Base-by-base conservation (phyloP, 495 filamentous ascomycete genomes). In the Monascus purpureus region DNA sequence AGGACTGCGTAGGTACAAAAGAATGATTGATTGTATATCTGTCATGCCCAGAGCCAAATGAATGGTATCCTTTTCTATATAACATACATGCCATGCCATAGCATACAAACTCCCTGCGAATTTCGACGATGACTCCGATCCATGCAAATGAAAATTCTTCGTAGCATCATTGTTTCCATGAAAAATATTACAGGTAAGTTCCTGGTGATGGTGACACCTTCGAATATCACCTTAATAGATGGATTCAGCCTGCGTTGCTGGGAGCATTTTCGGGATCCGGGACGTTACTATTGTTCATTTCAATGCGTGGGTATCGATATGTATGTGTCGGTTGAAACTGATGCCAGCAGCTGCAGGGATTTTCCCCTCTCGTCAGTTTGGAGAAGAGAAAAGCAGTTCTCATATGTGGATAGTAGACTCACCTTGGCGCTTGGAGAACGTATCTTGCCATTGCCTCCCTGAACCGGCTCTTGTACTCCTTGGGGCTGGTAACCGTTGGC, bases 381-480 rank as follows among this genome's bases (percentile, higher is more conserved):
- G 4, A 14, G 12, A 27, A 29, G 25, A 22, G 17, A 2, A 40
- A 43, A 36, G 30, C 26, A 39, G 30, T 35, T 28, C 25, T 7
- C 27, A 19, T 18, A 24, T 28, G 13, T 8, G 12, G 14, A 6
- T 1, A 2, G 16, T 1, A 12, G 13, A 15, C 34, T 28, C 36
- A 34, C 72, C 74, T 82, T 32, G 80, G 80, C 13, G 72, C 72
- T 45, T 77, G 71, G 17, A 82, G 64, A 26, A 84, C 81, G 54
- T 90, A 95, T 69, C 85, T 72, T 36, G 83, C 79, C 86, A 99
- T 99, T 13, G 90, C 87, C 59, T 93, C 87, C 38, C 90, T 64
- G 57, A 99, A 99, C 27, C 90, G 76, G 42, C 77, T 82, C 57
- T 95, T 90, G 51, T 99, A 96, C 56, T 99, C 92, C 58, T 83